A percentile compares a stretch with the other conserved stretches of the same genome.
phyloP scores from a whole-genome alignment of 371 early-diverging fungal genomes.

The Saksenaea oblongispora region DNA sequence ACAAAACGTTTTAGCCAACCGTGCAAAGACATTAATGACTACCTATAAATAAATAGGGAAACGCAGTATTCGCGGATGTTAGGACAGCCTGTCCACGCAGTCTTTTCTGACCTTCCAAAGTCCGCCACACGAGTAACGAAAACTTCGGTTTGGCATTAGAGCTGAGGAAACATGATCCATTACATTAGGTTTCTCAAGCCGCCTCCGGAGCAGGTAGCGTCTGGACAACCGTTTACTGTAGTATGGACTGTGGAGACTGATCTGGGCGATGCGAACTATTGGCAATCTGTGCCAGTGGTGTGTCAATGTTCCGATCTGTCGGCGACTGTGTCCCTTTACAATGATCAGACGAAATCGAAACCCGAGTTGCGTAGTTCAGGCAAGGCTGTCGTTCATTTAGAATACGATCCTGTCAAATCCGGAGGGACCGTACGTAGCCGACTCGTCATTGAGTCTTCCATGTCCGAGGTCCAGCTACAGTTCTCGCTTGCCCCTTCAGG shows the following conservation, averaged over 20 bases:
- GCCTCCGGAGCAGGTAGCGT: constrained; percentile 28
- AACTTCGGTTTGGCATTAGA: no score
- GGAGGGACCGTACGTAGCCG: constrained; percentile 32
- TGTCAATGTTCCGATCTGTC: not conserved
- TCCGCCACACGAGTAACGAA: no score
- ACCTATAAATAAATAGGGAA: no score
- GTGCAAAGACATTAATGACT: no score
- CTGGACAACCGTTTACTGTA: constrained; percentile 39
- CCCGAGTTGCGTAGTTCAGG: not conserved
- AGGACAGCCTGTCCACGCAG: no score
- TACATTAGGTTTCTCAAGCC: constrained; percentile 48
- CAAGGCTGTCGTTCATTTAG: constrained; percentile 6
- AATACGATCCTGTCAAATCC: constrained; percentile 34
- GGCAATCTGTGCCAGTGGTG: constrained; percentile 23
- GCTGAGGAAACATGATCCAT: constrained; percentile 9
- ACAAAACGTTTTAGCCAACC: no score
- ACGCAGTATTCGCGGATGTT: no score
- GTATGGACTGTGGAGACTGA: constrained; percentile 52
- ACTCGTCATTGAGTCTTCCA: constrained; percentile 21
- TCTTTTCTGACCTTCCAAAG: no score
- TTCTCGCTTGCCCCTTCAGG: constrained; percentile 10
- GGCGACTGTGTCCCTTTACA: not conserved
- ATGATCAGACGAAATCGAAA: constrained; percentile 5
- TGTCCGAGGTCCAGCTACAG: constrained; percentile 16
- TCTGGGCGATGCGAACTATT: constrained; percentile 41